These are phyloP conservation scores for Aureobasidium sp. DNA, from an alignment of 2,329 filamentous ascomycete species.

Conservation along the genomic window DNA sequence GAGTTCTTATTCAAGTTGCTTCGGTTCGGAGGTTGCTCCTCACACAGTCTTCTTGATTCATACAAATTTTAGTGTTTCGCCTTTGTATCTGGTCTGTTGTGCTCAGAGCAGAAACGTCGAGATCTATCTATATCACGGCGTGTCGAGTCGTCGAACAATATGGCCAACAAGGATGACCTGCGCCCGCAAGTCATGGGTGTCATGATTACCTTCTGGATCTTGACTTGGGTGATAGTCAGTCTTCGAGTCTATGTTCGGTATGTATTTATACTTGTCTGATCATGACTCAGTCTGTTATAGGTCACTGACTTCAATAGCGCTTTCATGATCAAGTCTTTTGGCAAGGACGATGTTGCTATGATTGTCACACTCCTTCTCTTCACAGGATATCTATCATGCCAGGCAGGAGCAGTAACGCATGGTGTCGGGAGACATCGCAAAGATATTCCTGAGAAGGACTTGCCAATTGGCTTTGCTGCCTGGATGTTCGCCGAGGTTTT, in stretches of 20 bases:
- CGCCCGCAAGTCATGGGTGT: conserved; percentile 1
- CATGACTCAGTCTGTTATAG: background rate
- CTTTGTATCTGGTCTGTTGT: background rate
- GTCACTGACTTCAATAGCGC: conserved; percentile 14
- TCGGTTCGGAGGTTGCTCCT: background rate
- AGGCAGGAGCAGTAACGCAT: conserved; percentile 24
- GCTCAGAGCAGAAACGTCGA: background rate
- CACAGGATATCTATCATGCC: conserved; percentile 26
- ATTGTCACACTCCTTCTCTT: conserved; percentile 23
- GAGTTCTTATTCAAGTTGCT: background rate
- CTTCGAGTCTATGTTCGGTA: conserved; percentile 14
- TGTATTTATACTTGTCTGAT: background rate
- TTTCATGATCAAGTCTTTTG: conserved; percentile 24
- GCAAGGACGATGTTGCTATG: conserved; percentile 28
- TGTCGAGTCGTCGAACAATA: background rate
- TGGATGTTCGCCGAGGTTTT: conserved; percentile 45
- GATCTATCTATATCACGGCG: background rate
- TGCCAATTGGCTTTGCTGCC: conserved; percentile 15
- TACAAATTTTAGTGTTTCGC: background rate
- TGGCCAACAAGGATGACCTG: background rate
- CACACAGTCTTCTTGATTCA: background rate
- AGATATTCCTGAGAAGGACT: conserved; percentile 16
- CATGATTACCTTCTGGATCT: conserved; percentile 5
- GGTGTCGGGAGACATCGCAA: conserved; percentile 26
- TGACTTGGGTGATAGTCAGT: background rate